These are phyloP conservation scores for Boehmeria nivea DNA, from an alignment of 306 rosid species.

Conservation along the genomic window DNA sequence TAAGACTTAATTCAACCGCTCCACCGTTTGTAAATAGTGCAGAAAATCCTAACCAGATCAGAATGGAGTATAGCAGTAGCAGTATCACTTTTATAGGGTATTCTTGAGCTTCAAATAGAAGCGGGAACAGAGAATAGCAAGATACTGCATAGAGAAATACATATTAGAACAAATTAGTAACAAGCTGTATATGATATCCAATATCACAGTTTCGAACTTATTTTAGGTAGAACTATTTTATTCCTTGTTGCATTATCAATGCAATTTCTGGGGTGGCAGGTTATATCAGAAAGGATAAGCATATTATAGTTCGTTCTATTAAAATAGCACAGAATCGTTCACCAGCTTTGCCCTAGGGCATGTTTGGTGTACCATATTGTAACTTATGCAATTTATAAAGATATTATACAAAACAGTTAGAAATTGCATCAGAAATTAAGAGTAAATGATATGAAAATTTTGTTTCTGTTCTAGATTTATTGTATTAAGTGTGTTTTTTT, in stretches of 20 bases:
- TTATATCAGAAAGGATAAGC: neutral
- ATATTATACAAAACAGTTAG: too few species aligned
- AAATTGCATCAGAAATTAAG: too few species aligned
- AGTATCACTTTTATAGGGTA: slow-evolving; percentile 70
- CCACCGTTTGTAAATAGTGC: slow-evolving; percentile 39
- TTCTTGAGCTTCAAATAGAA: slow-evolving; percentile 74
- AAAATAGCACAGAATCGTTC: neutral
- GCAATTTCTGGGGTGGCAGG: neutral
- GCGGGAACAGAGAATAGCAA: slow-evolving; percentile 80
- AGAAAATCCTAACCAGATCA: slow-evolving; percentile 76
- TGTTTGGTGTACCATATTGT: too few species aligned
- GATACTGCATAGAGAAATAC: slow-evolving; percentile 48
- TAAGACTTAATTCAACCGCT: slow-evolving; percentile 19
- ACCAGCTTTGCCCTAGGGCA: too few species aligned
- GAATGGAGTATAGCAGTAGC: slow-evolving; percentile 55
- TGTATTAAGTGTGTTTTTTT: too few species aligned
- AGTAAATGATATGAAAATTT: too few species aligned
- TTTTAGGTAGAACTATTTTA: neutral
- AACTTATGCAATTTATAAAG: too few species aligned
- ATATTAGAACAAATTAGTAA: neutral
- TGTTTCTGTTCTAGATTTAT: too few species aligned
- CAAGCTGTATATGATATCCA: neutral
- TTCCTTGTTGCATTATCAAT: neutral
- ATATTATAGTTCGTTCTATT: neutral
- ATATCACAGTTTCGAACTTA: neutral